Conservation (phyloP, 2,329 filamentous ascomycete species). For the Xylaria multiplex region DNA sequence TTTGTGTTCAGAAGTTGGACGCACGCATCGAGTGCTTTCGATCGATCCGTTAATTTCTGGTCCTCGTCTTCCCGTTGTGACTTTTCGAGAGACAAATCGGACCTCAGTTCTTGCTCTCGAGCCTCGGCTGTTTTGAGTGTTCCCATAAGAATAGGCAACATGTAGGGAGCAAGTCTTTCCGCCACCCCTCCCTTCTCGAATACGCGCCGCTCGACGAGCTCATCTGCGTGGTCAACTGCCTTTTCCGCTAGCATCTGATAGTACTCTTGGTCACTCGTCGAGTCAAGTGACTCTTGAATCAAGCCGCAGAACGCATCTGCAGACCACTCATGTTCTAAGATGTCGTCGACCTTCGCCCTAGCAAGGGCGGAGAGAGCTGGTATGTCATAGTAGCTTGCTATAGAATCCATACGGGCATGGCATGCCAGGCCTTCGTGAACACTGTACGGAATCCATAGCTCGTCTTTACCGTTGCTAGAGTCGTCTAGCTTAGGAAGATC, state of each 20-base stretch:
- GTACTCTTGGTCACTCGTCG: conserved; percentile 5
- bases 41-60: neutral
- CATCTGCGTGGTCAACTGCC: neutral
- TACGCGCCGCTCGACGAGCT: neutral
- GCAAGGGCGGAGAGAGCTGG: neutral
- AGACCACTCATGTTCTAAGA: neutral
- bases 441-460: neutral
- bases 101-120: neutral
- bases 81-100: neutral
- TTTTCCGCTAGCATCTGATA: conserved; percentile 2
- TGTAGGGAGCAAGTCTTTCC: neutral
- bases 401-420: neutral
- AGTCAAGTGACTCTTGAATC: neutral
- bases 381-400: conserved; percentile 7
- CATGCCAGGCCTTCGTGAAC: neutral
- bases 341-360: neutral
- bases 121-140: neutral
- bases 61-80: neutral
- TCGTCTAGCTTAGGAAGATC: neutral
- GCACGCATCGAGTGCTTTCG: neutral
- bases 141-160: neutral
- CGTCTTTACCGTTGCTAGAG: neutral
- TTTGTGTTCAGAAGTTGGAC: neutral
- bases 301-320: conserved; percentile 3
- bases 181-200: conserved; percentile 1